These are phyloP conservation scores for Prunus davidiana DNA, from an alignment of 306 rosid genomes.

Conservation along the genomic window DNA sequence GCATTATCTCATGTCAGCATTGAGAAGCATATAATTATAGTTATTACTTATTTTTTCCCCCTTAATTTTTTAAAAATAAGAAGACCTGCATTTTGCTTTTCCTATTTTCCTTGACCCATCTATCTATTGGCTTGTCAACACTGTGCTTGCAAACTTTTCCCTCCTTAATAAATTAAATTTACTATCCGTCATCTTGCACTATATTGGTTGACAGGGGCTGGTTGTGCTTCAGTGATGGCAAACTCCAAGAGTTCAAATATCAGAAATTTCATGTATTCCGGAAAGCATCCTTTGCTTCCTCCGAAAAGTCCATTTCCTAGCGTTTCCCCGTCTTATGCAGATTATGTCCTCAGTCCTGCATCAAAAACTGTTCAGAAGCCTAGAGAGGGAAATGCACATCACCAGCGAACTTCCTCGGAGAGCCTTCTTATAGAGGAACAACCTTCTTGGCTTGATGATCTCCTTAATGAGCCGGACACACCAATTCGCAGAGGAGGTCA, in stretches of 20 bases:
- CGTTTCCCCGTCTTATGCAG: constrained; percentile 75
- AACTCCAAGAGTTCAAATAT: constrained; percentile 79
- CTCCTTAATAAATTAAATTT: not conserved
- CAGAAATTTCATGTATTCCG: constrained; percentile 70
- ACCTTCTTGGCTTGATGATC: constrained; percentile 99
- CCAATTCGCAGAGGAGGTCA: constrained; percentile 92
- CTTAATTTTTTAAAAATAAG: not conserved
- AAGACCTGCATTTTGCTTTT: not conserved
- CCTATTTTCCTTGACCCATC: not conserved
- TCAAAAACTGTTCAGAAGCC: constrained; percentile 62
- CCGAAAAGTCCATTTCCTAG: constrained; percentile 97
- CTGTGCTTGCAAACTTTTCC: constrained; percentile 4
- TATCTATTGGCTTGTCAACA: not conserved
- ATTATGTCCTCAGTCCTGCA: constrained; percentile 56
- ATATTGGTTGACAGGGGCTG: constrained; percentile 36
- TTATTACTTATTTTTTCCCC: not conserved
- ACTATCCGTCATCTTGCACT: not conserved
- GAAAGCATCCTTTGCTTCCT: constrained; percentile 90
- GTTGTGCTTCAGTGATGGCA: constrained; percentile 55
- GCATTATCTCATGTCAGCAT: not conserved
- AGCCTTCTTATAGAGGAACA: constrained; percentile 86
- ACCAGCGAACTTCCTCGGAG: constrained; percentile 94
- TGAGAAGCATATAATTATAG: not conserved
- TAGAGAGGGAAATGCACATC: constrained; percentile 74
- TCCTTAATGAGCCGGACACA: constrained; percentile 95